Percentiles rank a stretch among this genome's conserved stretches.
Conservation (phyloP, 164 flowering plant species). For the Tetracentron sinense region DNA sequence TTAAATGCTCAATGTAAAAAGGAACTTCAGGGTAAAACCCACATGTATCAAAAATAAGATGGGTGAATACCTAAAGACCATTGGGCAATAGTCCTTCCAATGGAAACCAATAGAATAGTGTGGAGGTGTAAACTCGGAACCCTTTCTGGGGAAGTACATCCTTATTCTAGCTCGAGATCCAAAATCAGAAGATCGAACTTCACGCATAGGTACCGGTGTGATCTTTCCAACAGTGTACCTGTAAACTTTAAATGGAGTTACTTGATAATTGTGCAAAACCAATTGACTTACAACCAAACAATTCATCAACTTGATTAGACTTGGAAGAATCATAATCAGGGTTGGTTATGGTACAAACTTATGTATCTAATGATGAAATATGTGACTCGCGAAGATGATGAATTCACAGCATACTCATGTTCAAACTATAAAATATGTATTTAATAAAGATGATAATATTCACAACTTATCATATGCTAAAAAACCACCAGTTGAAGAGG, state of each 20-base stretch:
- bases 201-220: slow-evolving; percentile 92
- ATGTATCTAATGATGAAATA: background rate
- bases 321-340: background rate
- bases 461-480: too few relatives aligned
- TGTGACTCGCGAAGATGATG: background rate
- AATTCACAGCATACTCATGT: background rate
- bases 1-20: background rate
- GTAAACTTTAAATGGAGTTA: slow-evolving; percentile 26
- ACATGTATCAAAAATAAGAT: background rate
- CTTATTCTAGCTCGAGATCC: slow-evolving; percentile 80
- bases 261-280: slow-evolving; percentile 4
- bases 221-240: slow-evolving; percentile 98
- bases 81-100: slow-evolving; percentile 98
- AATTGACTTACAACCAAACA: background rate
- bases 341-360: background rate
- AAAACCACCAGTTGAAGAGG: background rate
- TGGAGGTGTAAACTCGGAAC: slow-evolving; percentile 87
- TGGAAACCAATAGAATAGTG: slow-evolving; percentile 74
- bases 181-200: slow-evolving; percentile 92
- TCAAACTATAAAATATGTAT: background rate
- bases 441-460: background rate
- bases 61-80: slow-evolving; percentile 83
- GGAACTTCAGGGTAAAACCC: background rate
- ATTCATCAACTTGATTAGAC: background rate
- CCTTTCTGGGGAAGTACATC: slow-evolving; percentile 83